Percentiles rank a stretch among this genome's conserved stretches.
These are phyloP conservation scores for Paraglomus occultum DNA, from an alignment of 192 early-diverging fungal genomes.

Conservation along the genomic window DNA sequence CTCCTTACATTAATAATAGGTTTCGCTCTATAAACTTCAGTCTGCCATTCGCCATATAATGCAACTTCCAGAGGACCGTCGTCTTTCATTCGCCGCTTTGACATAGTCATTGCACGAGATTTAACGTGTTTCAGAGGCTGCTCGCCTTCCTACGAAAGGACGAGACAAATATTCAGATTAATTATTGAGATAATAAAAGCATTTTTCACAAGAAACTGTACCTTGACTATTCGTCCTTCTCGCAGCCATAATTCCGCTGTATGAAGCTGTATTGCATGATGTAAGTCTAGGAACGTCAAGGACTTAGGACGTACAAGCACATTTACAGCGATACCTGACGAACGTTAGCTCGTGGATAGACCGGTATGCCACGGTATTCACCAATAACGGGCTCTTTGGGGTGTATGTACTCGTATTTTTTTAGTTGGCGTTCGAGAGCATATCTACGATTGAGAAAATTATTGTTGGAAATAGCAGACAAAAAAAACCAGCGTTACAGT, in stretches of 20 bases:
- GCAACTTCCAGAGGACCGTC: slow-evolving; percentile 38
- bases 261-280: slow-evolving; percentile 6
- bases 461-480: not conserved
- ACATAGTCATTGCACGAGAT: slow-evolving; percentile 44
- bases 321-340: slow-evolving; percentile 38
- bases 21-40: slow-evolving; percentile 58
- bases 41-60: slow-evolving; percentile 90
- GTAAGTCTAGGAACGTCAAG: not conserved
- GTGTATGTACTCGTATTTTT: slow-evolving; percentile 74
- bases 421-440: slow-evolving; percentile 81
- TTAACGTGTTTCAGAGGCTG: slow-evolving; percentile 44
- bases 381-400: slow-evolving; percentile 74
- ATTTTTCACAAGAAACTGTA: slow-evolving; percentile 5
- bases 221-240: slow-evolving; percentile 53
- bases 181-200: not conserved
- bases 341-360: slow-evolving; percentile 79
- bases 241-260: slow-evolving; percentile 66
- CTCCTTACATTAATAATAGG: slow-evolving; percentile 59
- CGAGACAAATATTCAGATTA: not conserved
- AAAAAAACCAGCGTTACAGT: not conserved
- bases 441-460: slow-evolving; percentile 34
- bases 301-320: not conserved
- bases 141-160: slow-evolving; percentile 28
- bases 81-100: slow-evolving; percentile 40
- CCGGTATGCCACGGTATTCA: slow-evolving; percentile 65